Conservation (phyloP, 805 yeast species). For the Nakazawaea laoshanensis region DNA sequence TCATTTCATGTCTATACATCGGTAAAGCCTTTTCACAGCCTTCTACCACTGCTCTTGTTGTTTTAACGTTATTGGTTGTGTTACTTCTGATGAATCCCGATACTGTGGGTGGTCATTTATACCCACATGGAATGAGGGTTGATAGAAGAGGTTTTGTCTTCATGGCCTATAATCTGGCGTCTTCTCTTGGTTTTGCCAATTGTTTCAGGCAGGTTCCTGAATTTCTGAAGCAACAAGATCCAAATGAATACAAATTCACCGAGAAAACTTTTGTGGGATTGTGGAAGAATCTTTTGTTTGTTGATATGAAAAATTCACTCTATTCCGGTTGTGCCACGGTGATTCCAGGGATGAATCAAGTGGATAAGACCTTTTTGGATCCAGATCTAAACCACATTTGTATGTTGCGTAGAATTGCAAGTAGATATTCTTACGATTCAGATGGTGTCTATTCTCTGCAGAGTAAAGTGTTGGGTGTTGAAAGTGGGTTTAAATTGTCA, state of each 20-base stretch:
- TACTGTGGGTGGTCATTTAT: constrained; percentile 4
- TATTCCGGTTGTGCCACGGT: constrained; percentile 2
- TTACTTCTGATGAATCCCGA: constrained; percentile 6
- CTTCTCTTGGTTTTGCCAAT: constrained; percentile 2
- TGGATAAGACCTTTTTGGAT: constrained; percentile 1
- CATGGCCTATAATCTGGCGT: not conserved
- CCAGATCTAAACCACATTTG: constrained; percentile 5
- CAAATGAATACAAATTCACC: not conserved
- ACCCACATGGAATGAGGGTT: not conserved
- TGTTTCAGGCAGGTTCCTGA: not conserved
- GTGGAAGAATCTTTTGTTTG: constrained; percentile 5
- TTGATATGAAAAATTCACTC: constrained; percentile 3
- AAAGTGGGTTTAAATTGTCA: not conserved
- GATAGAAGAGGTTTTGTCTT: not conserved
- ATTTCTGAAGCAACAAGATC: not conserved
- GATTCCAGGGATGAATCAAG: constrained; percentile 4
- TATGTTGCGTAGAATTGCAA: constrained; percentile 6
- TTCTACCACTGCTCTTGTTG: constrained; percentile 1
- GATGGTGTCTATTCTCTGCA: too few species aligned
- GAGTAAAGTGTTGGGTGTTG: not conserved
- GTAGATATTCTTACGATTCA: constrained; percentile 2
- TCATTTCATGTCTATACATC: constrained; percentile 3
- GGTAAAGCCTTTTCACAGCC: constrained; percentile 3
- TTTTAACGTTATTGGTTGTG: constrained; percentile 1
- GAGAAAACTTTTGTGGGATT: constrained; percentile 1